phyloP scores from a whole-genome alignment of 139 green algal species.

The Chlamydomonas sp. region DNA sequence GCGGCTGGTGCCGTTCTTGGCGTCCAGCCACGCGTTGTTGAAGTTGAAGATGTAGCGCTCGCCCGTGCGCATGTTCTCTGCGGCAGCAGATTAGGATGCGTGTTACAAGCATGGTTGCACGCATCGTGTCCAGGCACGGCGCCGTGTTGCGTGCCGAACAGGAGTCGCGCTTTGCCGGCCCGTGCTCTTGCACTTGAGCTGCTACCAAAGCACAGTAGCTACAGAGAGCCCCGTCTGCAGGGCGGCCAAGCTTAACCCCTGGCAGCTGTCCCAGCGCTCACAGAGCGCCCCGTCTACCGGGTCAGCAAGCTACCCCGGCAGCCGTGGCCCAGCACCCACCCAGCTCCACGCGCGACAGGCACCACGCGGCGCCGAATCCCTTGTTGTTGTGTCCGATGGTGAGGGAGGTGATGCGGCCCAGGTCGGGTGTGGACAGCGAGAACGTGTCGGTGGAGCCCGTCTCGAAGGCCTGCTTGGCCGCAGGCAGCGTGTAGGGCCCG shows the following conservation, averaged over 20 bases:
- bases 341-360: conserved; percentile 55
- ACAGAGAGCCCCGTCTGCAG: too few species aligned
- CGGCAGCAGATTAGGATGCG: neutral
- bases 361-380: conserved; percentile 62
- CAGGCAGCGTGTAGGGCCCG: conserved; percentile 59
- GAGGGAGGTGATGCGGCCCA: conserved; percentile 58
- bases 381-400: conserved; percentile 65
- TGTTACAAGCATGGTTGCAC: too few species aligned
- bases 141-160: too few species aligned
- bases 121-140: too few species aligned
- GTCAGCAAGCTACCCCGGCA: too few species aligned
- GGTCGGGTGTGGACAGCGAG: conserved; percentile 48
- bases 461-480: conserved; percentile 63
- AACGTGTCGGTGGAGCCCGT: conserved; percentile 61
- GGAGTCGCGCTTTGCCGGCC: too few species aligned
- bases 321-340: too few species aligned
- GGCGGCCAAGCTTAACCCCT: too few species aligned
- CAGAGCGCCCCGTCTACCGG: too few species aligned
- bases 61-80: conserved; percentile 44
- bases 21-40: conserved; percentile 64
- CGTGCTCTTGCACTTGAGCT: too few species aligned
- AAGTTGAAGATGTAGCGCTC: conserved; percentile 60
- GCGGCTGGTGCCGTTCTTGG: conserved; percentile 44
- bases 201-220: too few species aligned
- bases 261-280: too few species aligned